These are phyloP conservation scores for Kwoniella sp. DNA, from an alignment of 768 basidiomycete species.

Conservation along the genomic window DNA sequence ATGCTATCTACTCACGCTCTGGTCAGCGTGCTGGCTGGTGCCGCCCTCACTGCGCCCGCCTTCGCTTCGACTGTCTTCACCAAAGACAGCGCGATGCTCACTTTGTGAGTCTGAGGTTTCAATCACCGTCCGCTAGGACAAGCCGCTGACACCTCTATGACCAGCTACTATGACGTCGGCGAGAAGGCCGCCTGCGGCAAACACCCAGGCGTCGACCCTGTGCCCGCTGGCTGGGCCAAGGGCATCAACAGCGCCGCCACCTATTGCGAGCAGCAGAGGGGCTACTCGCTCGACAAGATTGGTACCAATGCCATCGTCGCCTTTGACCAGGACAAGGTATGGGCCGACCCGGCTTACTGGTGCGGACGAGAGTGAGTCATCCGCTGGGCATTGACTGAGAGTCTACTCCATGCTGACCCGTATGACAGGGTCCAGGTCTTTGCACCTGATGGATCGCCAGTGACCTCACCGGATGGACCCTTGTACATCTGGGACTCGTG, in stretches of 20 bases:
- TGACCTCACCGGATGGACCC: slow-evolving; percentile 5
- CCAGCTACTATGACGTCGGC: slow-evolving; percentile 18
- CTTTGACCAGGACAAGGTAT: slow-evolving; percentile 9
- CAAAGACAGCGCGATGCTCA: neutral
- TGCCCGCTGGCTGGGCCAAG: slow-evolving; percentile 7
- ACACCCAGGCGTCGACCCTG: neutral
- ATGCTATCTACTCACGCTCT: no score
- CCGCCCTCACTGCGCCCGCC: neutral
- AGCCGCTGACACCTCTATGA: neutral
- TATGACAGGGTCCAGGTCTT: slow-evolving; percentile 6
- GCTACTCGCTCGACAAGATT: slow-evolving; percentile 6
- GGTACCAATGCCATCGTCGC: slow-evolving; percentile 16
- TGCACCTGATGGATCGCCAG: slow-evolving; percentile 3
- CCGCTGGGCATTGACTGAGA: neutral
- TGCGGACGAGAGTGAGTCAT: slow-evolving; percentile 20
- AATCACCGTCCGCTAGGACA: neutral
- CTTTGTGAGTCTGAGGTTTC: neutral
- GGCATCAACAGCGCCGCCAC: slow-evolving; percentile 6
- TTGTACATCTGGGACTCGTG: slow-evolving; percentile 21
- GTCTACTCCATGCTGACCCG: neutral
- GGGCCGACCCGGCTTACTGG: slow-evolving; percentile 13
- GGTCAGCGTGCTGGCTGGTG: neutral
- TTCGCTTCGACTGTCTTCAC: neutral
- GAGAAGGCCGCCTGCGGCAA: slow-evolving; percentile 6
- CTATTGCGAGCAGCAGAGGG: slow-evolving; percentile 13